These are phyloP conservation scores for Cystofilobasidium capitatum DNA, from an alignment of 768 basidiomycete species.

Conservation along the genomic window DNA sequence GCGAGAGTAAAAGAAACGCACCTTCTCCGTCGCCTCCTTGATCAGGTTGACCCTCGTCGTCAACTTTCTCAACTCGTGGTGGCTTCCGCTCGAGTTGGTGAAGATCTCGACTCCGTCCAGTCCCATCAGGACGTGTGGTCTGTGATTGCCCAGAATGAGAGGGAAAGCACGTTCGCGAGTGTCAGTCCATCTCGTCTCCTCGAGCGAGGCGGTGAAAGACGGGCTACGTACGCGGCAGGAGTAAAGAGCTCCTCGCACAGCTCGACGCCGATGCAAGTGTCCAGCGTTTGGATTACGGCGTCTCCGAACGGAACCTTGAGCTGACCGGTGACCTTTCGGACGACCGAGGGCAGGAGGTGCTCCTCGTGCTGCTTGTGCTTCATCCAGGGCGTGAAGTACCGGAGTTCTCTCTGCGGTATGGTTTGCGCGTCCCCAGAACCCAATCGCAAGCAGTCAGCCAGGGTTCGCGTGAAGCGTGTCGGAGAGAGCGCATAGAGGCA, in stretches of 20 bases:
- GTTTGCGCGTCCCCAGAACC: constrained; percentile 3
- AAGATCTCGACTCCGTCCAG: constrained; percentile 98
- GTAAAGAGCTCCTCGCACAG: constrained; percentile 97
- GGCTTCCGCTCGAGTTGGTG: constrained; percentile 95
- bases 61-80: constrained; percentile 96
- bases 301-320: constrained; percentile 95
- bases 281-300: constrained; percentile 80
- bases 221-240: constrained; percentile 66
- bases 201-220: background rate
- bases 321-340: constrained; percentile 80
- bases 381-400: constrained; percentile 84
- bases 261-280: constrained; percentile 95
- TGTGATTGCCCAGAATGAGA: constrained; percentile 37
- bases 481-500: background rate
- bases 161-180: background rate
- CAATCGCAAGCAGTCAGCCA: constrained; percentile 42
- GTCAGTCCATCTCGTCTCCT: background rate
- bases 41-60: constrained; percentile 84
- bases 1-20: constrained; percentile 32
- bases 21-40: constrained; percentile 93
- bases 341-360: constrained; percentile 79
- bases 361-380: constrained; percentile 85
- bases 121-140: constrained; percentile 95
- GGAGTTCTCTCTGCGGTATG: constrained; percentile 35
- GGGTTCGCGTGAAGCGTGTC: background rate